Percentiles rank a stretch among this genome's conserved stretches.
Conservation (phyloP, 495 filamentous ascomycete species). For the Zalerion maritima region DNA sequence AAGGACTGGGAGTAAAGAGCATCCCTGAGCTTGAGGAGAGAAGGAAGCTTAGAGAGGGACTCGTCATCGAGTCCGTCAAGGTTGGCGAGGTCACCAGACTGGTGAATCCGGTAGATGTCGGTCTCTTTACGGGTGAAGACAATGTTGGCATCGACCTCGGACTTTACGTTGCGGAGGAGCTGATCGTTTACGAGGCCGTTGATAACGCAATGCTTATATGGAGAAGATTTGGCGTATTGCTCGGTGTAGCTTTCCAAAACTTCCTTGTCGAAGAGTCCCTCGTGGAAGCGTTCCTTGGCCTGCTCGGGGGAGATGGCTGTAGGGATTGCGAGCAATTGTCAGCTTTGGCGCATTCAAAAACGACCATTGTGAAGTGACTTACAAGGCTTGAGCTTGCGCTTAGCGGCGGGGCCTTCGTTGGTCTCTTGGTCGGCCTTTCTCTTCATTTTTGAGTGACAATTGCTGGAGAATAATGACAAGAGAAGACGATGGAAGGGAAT, state of each 20-base stretch:
- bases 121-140: slow-evolving; percentile 97
- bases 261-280: slow-evolving; percentile 57
- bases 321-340: too few species aligned
- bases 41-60: slow-evolving; percentile 68
- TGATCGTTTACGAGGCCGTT: slow-evolving; percentile 55
- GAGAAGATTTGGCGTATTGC: slow-evolving; percentile 55
- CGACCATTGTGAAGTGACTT: slow-evolving; percentile 6
- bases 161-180: slow-evolving; percentile 74
- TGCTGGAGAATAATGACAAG: too few species aligned
- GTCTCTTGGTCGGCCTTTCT: slow-evolving; percentile 28
- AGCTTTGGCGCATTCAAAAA: slow-evolving; percentile 7
- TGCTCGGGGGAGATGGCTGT: slow-evolving; percentile 29
- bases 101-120: slow-evolving; percentile 99
- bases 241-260: slow-evolving; percentile 52
- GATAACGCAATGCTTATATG: slow-evolving; percentile 91
- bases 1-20: slow-evolving; percentile 84
- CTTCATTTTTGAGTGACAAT: slow-evolving; percentile 27
- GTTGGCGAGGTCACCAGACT: slow-evolving; percentile 94
- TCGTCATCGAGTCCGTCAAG: slow-evolving; percentile 81
- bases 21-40: slow-evolving; percentile 73
- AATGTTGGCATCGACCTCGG: slow-evolving; percentile 76
- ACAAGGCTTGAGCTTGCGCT: slow-evolving; percentile 33
- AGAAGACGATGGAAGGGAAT: too few species aligned
- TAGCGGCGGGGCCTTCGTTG: slow-evolving; percentile 19
- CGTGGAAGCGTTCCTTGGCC: slow-evolving; percentile 46